These are phyloP conservation scores for Morella rubra DNA, from an alignment of 306 rosid species.

Conservation along the genomic window DNA sequence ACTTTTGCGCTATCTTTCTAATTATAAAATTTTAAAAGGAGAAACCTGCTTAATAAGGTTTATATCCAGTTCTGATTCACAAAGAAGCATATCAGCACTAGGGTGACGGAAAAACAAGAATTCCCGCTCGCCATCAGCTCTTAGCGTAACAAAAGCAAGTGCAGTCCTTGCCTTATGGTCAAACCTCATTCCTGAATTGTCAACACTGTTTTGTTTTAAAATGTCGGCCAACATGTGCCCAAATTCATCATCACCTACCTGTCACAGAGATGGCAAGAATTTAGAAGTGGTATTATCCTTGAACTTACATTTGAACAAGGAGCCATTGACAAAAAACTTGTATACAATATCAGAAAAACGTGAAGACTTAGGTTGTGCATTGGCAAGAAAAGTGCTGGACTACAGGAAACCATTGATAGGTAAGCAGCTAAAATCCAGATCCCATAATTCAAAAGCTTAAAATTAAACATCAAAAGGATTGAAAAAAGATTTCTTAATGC, in stretches of 20 bases:
- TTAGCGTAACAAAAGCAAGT: conserved; percentile 80
- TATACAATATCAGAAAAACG: not conserved
- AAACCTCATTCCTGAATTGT: conserved; percentile 71
- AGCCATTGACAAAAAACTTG: not conserved
- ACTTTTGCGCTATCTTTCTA: not conserved
- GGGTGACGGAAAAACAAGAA: conserved; percentile 89
- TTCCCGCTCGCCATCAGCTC: conserved; percentile 90
- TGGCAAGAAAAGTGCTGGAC: not conserved
- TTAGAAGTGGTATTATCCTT: not conserved
- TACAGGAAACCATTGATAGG: not conserved
- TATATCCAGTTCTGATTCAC: conserved; percentile 74
- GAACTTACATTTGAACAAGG: not conserved
- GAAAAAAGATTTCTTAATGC: not conserved
- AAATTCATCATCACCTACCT: conserved; percentile 95
- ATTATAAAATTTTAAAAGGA: conserved; percentile 8
- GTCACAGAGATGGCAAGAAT: conserved; percentile 6
- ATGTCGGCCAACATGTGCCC: conserved; percentile 79
- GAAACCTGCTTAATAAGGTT: conserved; percentile 58
- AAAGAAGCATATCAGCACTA: conserved; percentile 93
- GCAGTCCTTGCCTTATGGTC: conserved; percentile 85
- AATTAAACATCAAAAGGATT: not conserved
- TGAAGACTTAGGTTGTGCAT: not conserved
- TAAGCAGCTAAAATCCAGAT: conserved; percentile 1
- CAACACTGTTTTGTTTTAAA: conserved; percentile 65
- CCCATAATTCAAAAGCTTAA: not conserved